These are phyloP conservation scores for Pachyrhizus erosus DNA, from an alignment of 306 rosid species.

Conservation along the genomic window DNA sequence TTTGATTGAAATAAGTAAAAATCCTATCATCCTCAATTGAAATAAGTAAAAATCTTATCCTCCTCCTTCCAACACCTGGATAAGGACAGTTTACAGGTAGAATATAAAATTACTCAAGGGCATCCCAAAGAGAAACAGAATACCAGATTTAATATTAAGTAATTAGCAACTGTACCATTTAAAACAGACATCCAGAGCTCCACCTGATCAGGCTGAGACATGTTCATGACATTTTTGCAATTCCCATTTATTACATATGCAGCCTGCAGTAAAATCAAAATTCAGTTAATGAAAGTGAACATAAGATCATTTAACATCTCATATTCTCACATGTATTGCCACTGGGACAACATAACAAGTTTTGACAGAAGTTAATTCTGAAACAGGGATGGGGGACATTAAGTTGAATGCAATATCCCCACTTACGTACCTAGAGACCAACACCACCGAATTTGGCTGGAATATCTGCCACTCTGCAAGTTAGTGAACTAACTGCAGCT, in stretches of 20 bases:
- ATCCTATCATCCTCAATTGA: constrained; percentile 21
- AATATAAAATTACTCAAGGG: constrained; percentile 6
- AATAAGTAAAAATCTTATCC: constrained; percentile 28
- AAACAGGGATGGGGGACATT: not conserved
- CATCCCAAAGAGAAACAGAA: constrained; percentile 24
- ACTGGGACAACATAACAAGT: constrained; percentile 18
- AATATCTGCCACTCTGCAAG: not conserved
- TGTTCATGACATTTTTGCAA: constrained; percentile 96
- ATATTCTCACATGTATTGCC: not conserved
- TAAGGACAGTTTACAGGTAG: not conserved
- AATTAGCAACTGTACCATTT: constrained; percentile 62
- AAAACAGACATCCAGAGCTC: constrained; percentile 91
- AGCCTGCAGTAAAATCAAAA: constrained; percentile 63
- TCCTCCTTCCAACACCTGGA: not conserved
- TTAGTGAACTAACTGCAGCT: not conserved
- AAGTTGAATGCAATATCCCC: constrained; percentile 17
- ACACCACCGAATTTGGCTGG: not conserved
- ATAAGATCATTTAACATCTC: constrained; percentile 21
- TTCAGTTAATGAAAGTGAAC: not conserved
- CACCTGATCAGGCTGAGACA: constrained; percentile 95
- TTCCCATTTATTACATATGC: constrained; percentile 85
- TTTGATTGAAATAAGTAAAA: constrained; percentile 15
- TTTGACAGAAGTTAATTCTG: not conserved
- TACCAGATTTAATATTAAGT: constrained; percentile 28
- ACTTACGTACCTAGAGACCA: not conserved